These are phyloP conservation scores for rapeseed (Brassica napus) DNA, from an alignment of 345 rosid genomes.

Conservation along the genomic window DNA sequence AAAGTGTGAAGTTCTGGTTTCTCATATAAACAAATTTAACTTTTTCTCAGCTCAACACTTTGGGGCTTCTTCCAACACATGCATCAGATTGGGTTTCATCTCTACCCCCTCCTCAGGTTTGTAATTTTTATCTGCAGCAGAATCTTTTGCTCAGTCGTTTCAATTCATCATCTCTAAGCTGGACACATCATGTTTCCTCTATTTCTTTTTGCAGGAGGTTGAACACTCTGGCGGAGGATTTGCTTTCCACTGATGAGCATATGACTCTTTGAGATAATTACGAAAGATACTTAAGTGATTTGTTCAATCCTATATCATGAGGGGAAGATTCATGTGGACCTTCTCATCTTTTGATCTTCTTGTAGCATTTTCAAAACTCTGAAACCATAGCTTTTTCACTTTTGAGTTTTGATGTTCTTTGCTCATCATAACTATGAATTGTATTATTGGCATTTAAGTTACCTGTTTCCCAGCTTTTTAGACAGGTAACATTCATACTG, in stretches of 20 bases:
- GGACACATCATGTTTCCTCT: not conserved
- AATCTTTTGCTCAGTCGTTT: not conserved
- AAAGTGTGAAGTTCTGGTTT: not conserved
- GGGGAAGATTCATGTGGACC: not conserved
- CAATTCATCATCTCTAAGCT: slow-evolving; percentile 5
- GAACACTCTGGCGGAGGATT: slow-evolving; percentile 93
- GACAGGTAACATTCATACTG: not conserved
- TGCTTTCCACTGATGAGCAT: slow-evolving; percentile 44
- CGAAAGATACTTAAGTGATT: slow-evolving; percentile 2
- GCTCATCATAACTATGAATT: slow-evolving; percentile 27
- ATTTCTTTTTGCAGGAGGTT: slow-evolving; percentile 59
- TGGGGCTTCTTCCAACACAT: slow-evolving; percentile 98
- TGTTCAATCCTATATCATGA: slow-evolving; percentile 3
- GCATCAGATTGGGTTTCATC: slow-evolving; percentile 99
- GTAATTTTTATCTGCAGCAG: not conserved
- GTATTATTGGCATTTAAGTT: slow-evolving; percentile 36
- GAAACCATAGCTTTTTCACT: slow-evolving; percentile 24
- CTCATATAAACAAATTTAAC: not conserved
- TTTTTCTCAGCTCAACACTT: slow-evolving; percentile 69
- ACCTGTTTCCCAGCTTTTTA: slow-evolving; percentile 28
- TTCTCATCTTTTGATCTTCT: slow-evolving; percentile 29
- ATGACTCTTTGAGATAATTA: slow-evolving; percentile 13
- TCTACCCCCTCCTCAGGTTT: slow-evolving; percentile 92
- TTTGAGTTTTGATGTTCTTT: slow-evolving; percentile 30
- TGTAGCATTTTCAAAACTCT: slow-evolving; percentile 32